Evolutionary conservation across 257 asterid species (phyloP), one percentile per base, ranked within the genome.

Genomic region (Solanum ahanhuiri): DNA sequence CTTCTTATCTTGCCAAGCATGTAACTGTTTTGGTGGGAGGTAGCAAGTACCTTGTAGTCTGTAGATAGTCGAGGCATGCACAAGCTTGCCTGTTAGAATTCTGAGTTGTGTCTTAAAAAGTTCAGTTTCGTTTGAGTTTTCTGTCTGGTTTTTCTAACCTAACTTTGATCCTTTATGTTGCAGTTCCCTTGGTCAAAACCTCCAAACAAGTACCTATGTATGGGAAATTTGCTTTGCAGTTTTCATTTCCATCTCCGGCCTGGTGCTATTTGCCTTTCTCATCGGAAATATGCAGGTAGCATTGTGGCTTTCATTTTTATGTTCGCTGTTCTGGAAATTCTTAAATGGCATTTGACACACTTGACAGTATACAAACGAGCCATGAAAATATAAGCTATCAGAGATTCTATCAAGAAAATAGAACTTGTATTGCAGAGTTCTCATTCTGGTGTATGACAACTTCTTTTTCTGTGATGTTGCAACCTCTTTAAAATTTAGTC

Each of bases 121-220:
- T 79, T 79, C 7, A 79, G n/a, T 45, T 81, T 11, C 1, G 4
- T 79, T 75, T 79, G 66, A 79, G 41, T 79, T 81, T 81, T 81
- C 67, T 79, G 39, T 81, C 18, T 45, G 4, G 20, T 81, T 81
- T 17, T 81, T 30, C 67, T 81, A 28, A 81, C 67, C 11, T 1
- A 81, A 81, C 28, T 30, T 81, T 30, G 25, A 51, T 81, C 84
- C 67, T 81, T 28, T 28, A 28, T 17, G 39, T 81, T 90, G 93
- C 95, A 95, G 99, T 89, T 97, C 98, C 81, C 98, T 97, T 73
- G 99, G 99, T 81, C 99, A 97, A 95, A 95, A 95, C 91, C 99
- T 97, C 87, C 57, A 94, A 88, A 97, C 98, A 71, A 97, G 99
- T 86, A 95, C 98, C 82, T 94, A 72, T 84, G 92, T 95, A 86